Evolutionary conservation across 306 rosid species (phyloP), one percentile per base, ranked within the genome.

Genomic region (Canavalia ensiformis): DNA sequence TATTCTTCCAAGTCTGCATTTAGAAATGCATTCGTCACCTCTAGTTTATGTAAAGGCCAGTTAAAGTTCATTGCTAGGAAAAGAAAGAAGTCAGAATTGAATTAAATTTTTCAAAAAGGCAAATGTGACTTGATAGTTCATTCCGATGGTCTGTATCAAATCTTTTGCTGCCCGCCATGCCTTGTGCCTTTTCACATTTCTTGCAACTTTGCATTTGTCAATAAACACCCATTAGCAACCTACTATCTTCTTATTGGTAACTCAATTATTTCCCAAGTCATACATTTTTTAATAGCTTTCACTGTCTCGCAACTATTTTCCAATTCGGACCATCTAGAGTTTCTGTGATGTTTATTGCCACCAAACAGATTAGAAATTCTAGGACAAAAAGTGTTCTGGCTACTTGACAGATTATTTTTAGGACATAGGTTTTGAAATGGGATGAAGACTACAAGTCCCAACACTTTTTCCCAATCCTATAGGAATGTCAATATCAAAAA

Each of bases 391-490:
- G 6, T 58, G 41, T 58, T 58, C 3, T 9, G 37, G 18, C 30
- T 30, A 59, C 46, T 35, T 63, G 30, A 35, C 68, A 34, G 55
- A 11, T 49, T 10, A 18, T 49, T 49, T 49, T 4, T 49, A 11
- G 55, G 55, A 49, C 18, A 2, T 6, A 63, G 34, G 18, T 63
- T 63, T 63, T 63, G 44, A 63, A 63, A 64, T 64, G 30, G 69
- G 37, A 37, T 64, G 47, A 64, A 13, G 69, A 10, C 47, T 9
- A 64, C 28, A 7, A 5, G 25, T 37, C 30, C 69, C 18, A 12
- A 5, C 46, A 1, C 47, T 13, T 35, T 64, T 10, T 60, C 30
- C 6, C 35, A 9, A 35, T 9, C 47, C 47, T 63, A 12, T 37
- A 13, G 30, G 47, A 37, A 37, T 13, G 29, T 18, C 47, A 13